phyloP scores from a whole-genome alignment of 331 rosid species.

The Stylosanthes scabra region DNA sequence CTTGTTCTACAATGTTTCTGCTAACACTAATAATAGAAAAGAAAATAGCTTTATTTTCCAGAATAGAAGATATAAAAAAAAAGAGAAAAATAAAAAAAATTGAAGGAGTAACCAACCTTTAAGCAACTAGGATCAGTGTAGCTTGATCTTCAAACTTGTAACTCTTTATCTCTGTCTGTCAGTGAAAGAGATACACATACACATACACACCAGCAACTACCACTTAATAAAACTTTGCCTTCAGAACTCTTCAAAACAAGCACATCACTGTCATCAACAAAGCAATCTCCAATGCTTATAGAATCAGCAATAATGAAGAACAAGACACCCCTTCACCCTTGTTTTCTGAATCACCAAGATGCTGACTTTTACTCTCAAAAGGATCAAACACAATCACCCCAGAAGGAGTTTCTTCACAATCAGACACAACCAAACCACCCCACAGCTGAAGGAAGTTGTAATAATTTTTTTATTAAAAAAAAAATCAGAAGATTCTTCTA shows the following conservation, averaged over 20 bases:
- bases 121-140: conserved; percentile 53
- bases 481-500: conserved; percentile 38
- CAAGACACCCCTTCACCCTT: not conserved
- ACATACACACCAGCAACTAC: conserved; percentile 20
- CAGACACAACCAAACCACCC: conserved; percentile 44
- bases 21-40: conserved; percentile 26
- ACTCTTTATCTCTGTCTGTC: not conserved
- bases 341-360: conserved; percentile 1
- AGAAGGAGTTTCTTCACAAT: conserved; percentile 44
- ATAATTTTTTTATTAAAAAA: not conserved
- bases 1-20: conserved; percentile 20
- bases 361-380: conserved; percentile 38
- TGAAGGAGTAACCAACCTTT: conserved; percentile 76
- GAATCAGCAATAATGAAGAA: conserved; percentile 51
- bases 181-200: conserved; percentile 15
- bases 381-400: conserved; percentile 21
- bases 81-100: not conserved
- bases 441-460: too few species aligned
- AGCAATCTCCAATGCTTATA: conserved; percentile 37
- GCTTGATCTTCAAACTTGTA: conserved; percentile 68
- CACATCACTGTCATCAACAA: not conserved
- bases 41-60: conserved; percentile 26
- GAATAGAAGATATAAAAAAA: conserved; percentile 26
- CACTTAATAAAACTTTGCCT: conserved; percentile 29
- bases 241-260: conserved; percentile 30